Percentiles rank a stretch among this genome's conserved stretches.
These are phyloP conservation scores for Pseudocercospora crystallina DNA, from an alignment of 2,329 filamentous ascomycete species.

Conservation along the genomic window DNA sequence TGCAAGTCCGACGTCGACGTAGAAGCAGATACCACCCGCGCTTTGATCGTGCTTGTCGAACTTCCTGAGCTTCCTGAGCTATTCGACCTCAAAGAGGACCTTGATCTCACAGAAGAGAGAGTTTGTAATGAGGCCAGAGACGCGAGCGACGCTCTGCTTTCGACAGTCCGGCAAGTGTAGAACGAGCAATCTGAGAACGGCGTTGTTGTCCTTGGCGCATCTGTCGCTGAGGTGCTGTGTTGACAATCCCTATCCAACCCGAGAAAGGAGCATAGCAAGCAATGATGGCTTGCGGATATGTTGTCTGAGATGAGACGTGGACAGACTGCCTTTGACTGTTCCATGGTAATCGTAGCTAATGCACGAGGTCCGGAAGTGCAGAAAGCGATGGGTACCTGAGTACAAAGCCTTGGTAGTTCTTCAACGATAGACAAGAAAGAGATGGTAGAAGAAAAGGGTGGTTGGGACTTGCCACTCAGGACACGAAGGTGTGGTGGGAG, in stretches of 20 bases:
- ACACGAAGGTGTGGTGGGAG: no score
- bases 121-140: not conserved
- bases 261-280: slow-evolving; percentile 25
- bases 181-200: slow-evolving; percentile 25
- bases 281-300: slow-evolving; percentile 23
- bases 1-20: slow-evolving; percentile 9
- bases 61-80: slow-evolving; percentile 15
- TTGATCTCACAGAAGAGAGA: not conserved
- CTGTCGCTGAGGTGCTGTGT: slow-evolving; percentile 2
- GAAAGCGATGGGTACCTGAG: slow-evolving; percentile 2
- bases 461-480: no score
- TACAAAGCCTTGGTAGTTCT: not conserved
- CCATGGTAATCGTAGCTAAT: slow-evolving; percentile 7
- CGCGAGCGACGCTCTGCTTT: slow-evolving; percentile 4
- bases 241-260: slow-evolving; percentile 9
- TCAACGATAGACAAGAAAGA: not conserved
- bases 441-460: no score
- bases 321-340: slow-evolving; percentile 19
- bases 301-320: slow-evolving; percentile 21
- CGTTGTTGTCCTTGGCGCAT: slow-evolving; percentile 11
- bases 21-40: slow-evolving; percentile 2
- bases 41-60: slow-evolving; percentile 18
- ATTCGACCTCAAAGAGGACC: slow-evolving; percentile 7
- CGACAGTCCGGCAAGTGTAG: slow-evolving; percentile 23
- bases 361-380: not conserved